Percentiles rank a stretch among this genome's conserved stretches.
These are phyloP conservation scores for Eucalyptus decipiens DNA, from an alignment of 345 rosid species.

Conservation along the genomic window DNA sequence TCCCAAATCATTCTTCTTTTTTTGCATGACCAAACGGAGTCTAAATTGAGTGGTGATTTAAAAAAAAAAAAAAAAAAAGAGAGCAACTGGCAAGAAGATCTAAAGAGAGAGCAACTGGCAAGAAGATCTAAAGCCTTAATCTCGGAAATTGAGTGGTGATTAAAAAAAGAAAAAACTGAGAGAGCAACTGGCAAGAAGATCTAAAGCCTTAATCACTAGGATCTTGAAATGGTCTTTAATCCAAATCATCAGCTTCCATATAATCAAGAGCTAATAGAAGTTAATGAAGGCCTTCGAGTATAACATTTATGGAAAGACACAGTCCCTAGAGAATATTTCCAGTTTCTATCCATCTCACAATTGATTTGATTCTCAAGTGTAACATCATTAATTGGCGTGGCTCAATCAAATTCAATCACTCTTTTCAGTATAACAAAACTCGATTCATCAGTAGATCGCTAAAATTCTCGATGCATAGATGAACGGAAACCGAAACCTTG, in stretches of 20 bases:
- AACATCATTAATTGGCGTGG: background rate
- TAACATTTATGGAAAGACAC: background rate
- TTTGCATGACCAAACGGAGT: background rate
- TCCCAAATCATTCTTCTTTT: background rate
- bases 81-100: background rate
- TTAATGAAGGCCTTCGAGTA: background rate
- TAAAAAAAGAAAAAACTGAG: rapidly evolving
- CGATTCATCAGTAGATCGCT: background rate
- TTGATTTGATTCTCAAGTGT: background rate
- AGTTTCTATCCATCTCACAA: background rate
- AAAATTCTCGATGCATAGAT: background rate
- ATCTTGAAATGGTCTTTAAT: background rate
- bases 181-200: background rate
- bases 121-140: background rate
- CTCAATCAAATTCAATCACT: background rate
- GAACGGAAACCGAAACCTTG: background rate
- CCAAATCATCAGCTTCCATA: background rate
- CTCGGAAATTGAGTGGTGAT: background rate
- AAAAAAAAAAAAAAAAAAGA: no score
- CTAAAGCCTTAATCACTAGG: background rate
- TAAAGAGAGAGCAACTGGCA: background rate
- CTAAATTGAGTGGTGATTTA: background rate
- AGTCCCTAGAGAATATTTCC: background rate
- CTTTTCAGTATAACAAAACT: background rate
- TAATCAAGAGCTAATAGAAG: background rate